A percentile compares a stretch with the other conserved stretches of the same genome.
Evolutionary conservation across 495 filamentous ascomycete species (phyloP).

Genomic region (Penicillium taxi): DNA sequence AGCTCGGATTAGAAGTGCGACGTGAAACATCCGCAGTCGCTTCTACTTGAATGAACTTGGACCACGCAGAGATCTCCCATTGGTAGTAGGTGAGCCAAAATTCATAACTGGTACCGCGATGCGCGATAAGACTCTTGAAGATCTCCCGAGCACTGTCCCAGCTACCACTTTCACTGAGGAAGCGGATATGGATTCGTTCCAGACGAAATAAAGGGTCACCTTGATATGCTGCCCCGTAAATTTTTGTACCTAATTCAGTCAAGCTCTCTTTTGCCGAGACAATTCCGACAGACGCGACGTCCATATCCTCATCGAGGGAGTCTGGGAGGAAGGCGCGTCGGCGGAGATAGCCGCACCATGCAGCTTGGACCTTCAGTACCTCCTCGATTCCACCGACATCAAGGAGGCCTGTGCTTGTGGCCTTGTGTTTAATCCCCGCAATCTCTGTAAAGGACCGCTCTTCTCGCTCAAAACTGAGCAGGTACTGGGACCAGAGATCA

Average conservation of each 20-base stretch:
- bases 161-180: slow-evolving; percentile 68
- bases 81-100: slow-evolving; percentile 89
- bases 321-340: slow-evolving; percentile 69
- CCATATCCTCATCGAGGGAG: slow-evolving; percentile 79
- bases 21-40: slow-evolving; percentile 38
- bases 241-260: slow-evolving; percentile 63
- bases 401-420: slow-evolving; percentile 73
- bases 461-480: slow-evolving; percentile 72
- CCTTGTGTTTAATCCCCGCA: slow-evolving; percentile 82
- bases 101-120: slow-evolving; percentile 69
- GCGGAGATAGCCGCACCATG: slow-evolving; percentile 89
- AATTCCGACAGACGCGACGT: slow-evolving; percentile 86
- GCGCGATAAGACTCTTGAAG: slow-evolving; percentile 62
- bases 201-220: slow-evolving; percentile 82
- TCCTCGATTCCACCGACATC: slow-evolving; percentile 71
- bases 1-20: slow-evolving; percentile 46
- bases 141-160: slow-evolving; percentile 58
- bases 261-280: slow-evolving; percentile 76
- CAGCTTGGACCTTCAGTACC: slow-evolving; percentile 77
- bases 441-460: slow-evolving; percentile 68
- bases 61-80: slow-evolving; percentile 77
- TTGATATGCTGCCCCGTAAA: slow-evolving; percentile 65
- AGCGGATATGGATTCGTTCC: slow-evolving; percentile 87
- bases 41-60: slow-evolving; percentile 45
- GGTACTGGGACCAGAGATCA: slow-evolving; percentile 78